Base-by-base conservation (phyloP, 345 rosid genomes). In the Brassica cretica region DNA sequence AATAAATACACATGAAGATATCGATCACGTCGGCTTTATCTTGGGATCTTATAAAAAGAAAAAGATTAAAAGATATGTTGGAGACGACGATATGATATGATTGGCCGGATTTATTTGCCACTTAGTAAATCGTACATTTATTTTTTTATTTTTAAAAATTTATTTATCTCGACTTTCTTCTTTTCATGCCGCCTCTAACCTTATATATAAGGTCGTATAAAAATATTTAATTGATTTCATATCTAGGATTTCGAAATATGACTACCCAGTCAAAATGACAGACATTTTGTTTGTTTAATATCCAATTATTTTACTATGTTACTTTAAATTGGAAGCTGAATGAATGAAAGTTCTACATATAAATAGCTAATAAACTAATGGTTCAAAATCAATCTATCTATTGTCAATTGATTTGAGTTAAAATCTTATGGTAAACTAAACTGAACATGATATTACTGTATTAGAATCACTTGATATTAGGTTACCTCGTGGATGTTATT, bases 11-110 rank as follows among this genome's bases (percentile, higher is more conserved):
- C 75, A 63, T 69, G 82, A 74, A 74, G 82, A 80, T 74, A 70
- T 59, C 72, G 66, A 69, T 51, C 72, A 80, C 82, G 72, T 74
- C 63, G 79, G 71, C 82, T 74, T 63, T 79, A 79, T 79, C 58
- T 62, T 69, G 53, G 55, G 61, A 64, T 69, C 67, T 29, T 75
- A 70, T 70, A 68, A 74, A 68, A 64, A 44, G 70, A 73, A 41
- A 72, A 72, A 72, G 61, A 59, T 59, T 37, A 60, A 53, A 68
- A 79, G 78, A 68, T 10, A 73, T 60, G 56, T 61, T 62, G 77
- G 37, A 62, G 64, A 79, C 29, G 76, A 80, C 29, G 76, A 80
- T 80, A 70, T 69, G 79, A 58, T 63, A 70, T 74, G 79, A 70
- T 74, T 75, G 79, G 79, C 62, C 25, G 5, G 2, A 24, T 78